Base-by-base conservation (phyloP, 2,329 filamentous ascomycete genomes). In the Raffaelea ambrosiae region DNA sequence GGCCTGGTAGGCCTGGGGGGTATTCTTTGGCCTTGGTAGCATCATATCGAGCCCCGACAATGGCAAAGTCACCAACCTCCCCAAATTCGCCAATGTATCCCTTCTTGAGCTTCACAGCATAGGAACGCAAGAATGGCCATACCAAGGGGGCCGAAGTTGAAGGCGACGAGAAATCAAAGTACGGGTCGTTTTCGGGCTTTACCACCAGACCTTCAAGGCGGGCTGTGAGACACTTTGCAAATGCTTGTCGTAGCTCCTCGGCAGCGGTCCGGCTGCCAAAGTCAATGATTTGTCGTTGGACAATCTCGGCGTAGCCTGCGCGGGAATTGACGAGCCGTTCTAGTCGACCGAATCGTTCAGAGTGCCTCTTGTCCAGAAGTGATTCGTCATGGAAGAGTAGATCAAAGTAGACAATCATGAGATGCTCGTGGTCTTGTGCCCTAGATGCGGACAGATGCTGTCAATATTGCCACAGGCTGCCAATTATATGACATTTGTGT, bases 41-140 rank as follows among this genome's bases (percentile, higher is more conserved):
- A 54, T 88, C 77, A 55, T 84, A 89, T 18, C 79, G 79, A 5
- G 80, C 89, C 0, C 87, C 89, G 3, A 95, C 69, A 2, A 91
- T 73, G 2, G 85, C 83, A 59, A 95, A 86, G 61, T 95, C 90
- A 10, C 86, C 86, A 26, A 88, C 79, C 51, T 94, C 89, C 1
- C 88, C 88, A 59, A 91, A 79, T 3, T 80, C 80, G 22, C 76
- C 72, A 35, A 95, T 77, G 57, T 94, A 95, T 58, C 93, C 87
- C 58, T 88, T 88, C 63, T 95, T 95, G 39, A 95, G 64, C 64
- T 95, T 95, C 58, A 95, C 86, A 60, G 81, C 84, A 48, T 68
- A 71, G 41, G 54, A 57, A 1, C 36, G 20, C 13, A 51, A 44
- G 31, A 48, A 40, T 3, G 51, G 48, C 46, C 44, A 50, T 4